These are phyloP conservation scores for Penicillium sp. DNA, from an alignment of 2,329 filamentous ascomycete species.

Conservation along the genomic window DNA sequence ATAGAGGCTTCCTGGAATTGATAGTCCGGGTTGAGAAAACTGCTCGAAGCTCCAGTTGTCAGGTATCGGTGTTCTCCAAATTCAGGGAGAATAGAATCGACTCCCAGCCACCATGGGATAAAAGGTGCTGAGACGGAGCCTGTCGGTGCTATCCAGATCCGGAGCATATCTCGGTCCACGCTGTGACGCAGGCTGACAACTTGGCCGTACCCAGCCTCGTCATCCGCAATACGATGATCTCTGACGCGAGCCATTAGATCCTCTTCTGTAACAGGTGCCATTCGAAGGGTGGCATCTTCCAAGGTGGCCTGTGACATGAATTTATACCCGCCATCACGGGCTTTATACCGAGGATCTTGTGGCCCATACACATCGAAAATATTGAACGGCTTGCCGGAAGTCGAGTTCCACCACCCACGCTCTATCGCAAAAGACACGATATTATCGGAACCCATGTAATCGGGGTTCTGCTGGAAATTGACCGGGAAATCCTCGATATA, in stretches of 20 bases:
- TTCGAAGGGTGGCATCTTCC: background rate
- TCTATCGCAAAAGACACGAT: background rate
- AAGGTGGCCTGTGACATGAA: slow-evolving; percentile 1
- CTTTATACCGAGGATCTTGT: background rate
- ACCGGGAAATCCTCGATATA: background rate
- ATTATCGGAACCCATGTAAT: background rate
- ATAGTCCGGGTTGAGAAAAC: background rate
- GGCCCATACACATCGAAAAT: slow-evolving; percentile 3
- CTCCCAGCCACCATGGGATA: background rate
- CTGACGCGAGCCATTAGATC: background rate
- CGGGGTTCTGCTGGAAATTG: background rate
- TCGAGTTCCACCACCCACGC: background rate
- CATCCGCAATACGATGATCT: slow-evolving; percentile 1
- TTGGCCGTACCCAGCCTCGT: background rate
- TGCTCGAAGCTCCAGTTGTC: background rate
- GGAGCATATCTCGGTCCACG: background rate
- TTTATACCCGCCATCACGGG: background rate
- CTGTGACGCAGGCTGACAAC: background rate
- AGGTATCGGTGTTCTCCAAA: slow-evolving; percentile 1
- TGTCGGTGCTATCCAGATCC: background rate
- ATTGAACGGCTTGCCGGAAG: background rate
- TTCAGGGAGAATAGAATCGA: background rate
- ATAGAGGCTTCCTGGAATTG: background rate
- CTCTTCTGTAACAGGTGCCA: background rate
- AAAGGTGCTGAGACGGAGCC: background rate